Conservation (phyloP, 768 basidiomycete species). For the Wakefieldia striispora region DNA sequence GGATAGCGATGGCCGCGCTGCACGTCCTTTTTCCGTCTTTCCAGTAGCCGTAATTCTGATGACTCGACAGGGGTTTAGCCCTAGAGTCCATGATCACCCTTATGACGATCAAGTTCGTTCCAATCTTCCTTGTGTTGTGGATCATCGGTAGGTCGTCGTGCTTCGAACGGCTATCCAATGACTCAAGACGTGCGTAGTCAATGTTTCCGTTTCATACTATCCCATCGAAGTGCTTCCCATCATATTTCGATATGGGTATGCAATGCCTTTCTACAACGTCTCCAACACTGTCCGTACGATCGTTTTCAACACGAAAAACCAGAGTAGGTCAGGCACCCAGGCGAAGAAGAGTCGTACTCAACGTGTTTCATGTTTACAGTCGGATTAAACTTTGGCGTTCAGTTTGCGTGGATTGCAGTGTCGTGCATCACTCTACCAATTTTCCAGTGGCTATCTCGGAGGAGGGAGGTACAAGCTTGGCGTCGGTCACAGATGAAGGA, state of each 20-base stretch:
- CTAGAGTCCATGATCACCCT: conserved; percentile 58
- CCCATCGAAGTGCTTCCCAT: conserved; percentile 59
- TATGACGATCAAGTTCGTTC: conserved; percentile 49
- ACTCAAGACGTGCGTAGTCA: conserved; percentile 35
- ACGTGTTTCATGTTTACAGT: conserved; percentile 35
- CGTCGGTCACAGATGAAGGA: conserved; percentile 13
- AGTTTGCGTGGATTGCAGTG: conserved; percentile 53
- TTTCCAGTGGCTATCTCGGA: conserved; percentile 44
- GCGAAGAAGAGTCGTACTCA: background rate
- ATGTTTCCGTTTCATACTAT: conserved; percentile 54
- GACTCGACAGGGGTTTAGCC: conserved; percentile 52
- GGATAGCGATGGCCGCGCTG: conserved; percentile 55
- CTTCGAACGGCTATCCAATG: background rate
- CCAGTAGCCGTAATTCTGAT: background rate
- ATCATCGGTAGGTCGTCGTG: conserved; percentile 48
- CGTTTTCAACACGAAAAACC: conserved; percentile 63
- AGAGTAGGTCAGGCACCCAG: conserved; percentile 39
- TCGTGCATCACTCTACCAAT: conserved; percentile 53
- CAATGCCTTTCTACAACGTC: conserved; percentile 71
- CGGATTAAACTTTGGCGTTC: conserved; percentile 59
- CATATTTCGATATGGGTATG: conserved; percentile 67
- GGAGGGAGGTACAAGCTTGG: conserved; percentile 25
- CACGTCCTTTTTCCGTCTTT: conserved; percentile 25
- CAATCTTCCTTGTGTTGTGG: conserved; percentile 63
- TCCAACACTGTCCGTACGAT: conserved; percentile 58